Conservation (phyloP, 805 yeast species). For the Maudiozyma serrabonitensis region DNA sequence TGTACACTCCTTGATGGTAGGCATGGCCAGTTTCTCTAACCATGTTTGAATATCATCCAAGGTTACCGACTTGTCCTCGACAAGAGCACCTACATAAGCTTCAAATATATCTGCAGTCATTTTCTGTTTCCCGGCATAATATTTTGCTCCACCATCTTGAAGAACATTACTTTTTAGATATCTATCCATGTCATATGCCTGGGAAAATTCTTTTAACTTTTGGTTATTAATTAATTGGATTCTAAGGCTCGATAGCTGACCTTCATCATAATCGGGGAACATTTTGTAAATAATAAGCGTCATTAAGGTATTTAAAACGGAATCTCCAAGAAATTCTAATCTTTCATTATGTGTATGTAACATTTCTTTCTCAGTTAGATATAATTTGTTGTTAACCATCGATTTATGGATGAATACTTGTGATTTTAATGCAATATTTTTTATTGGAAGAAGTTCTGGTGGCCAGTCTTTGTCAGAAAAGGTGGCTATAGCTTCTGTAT, state of each 20-base stretch:
- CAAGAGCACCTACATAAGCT: slow-evolving; percentile 84
- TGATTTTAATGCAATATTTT: slow-evolving; percentile 46
- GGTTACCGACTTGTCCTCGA: slow-evolving; percentile 40
- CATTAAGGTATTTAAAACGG: slow-evolving; percentile 64
- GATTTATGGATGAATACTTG: slow-evolving; percentile 81
- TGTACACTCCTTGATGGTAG: slow-evolving; percentile 28
- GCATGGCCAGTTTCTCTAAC: slow-evolving; percentile 44
- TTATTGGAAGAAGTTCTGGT: slow-evolving; percentile 64
- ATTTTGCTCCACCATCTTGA: slow-evolving; percentile 17
- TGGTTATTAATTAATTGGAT: slow-evolving; percentile 64
- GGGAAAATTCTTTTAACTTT: slow-evolving; percentile 60
- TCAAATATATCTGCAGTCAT: slow-evolving; percentile 84
- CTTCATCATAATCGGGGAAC: slow-evolving; percentile 71
- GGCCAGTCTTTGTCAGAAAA: slow-evolving; percentile 33
- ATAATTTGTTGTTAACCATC: slow-evolving; percentile 46
- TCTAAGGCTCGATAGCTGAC: slow-evolving; percentile 64
- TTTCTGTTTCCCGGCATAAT: slow-evolving; percentile 51
- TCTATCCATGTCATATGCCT: slow-evolving; percentile 55
- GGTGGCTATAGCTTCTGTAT: slow-evolving; percentile 12
- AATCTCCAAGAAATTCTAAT: slow-evolving; percentile 84
- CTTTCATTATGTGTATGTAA: slow-evolving; percentile 71
- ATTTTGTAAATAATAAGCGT: slow-evolving; percentile 55
- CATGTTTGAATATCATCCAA: slow-evolving; percentile 44
- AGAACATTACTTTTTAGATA: slow-evolving; percentile 43
- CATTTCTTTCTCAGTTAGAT: slow-evolving; percentile 46